Evolutionary conservation across 805 yeast genomes (phyloP), one percentile per base, ranked within the genome.

Genomic region (Wickerhamiella parazyma): DNA sequence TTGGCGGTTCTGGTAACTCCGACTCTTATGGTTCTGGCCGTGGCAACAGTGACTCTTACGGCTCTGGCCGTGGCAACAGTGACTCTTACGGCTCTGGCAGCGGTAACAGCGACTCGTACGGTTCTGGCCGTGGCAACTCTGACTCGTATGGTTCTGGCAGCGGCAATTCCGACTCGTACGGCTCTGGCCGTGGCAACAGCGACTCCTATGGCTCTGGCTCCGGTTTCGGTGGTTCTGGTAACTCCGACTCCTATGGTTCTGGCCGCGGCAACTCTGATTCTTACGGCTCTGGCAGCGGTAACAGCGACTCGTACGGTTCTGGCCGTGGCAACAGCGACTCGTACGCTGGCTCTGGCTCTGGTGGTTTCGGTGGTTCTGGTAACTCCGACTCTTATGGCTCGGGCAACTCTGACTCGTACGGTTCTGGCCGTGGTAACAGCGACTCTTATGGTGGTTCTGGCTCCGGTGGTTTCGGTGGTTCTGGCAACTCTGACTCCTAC

Each of bases 211-310:
- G 36, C n/a, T n/a, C n/a, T 21, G 16, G 21, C 24, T 34, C 24
- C 25, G 37, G 37, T 14, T 8, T 6, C 37, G 20, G 34, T 10
- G 34, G 34, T n/a, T 31, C 33, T 12, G 33, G 34, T 20, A 26
- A 25, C 25, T 17, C 21, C 21, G 35, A 17, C 34, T n/a, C 17
- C 18, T 14, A 14, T 24, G 37, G 37, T 28, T 21, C 33, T 33
- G 28, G 20, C 35, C 4, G 29, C 24, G 28, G 34, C 34, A 7
- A 6, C 19, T 28, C 17, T 11, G 37, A 40, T 33, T 19, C 36
- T 34, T 40, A 33, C 37, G 43, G 43, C 24, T 25, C 41, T 26
- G 33, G 41, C 34, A 12, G 34, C 19, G 39, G 39, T 16, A 34
- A 34, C 39, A 14, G 21, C 25, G 39, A 24, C 29, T 34, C 34